Conservation (phyloP, 2,329 filamentous ascomycete genomes). For the Paraconiothyrium brasiliense region DNA sequence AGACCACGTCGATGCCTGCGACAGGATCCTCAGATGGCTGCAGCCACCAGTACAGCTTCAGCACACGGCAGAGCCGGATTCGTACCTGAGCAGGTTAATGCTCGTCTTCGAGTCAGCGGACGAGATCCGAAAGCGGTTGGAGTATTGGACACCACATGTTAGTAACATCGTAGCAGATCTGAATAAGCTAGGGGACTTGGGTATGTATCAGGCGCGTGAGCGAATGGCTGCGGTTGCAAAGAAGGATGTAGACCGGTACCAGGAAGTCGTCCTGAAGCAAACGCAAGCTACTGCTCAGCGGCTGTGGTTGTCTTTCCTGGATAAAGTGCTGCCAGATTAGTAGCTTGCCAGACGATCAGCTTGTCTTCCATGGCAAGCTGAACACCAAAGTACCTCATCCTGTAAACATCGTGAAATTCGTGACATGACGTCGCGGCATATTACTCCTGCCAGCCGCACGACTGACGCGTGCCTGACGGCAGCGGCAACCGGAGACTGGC, state of each 20-base stretch:
- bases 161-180: neutral
- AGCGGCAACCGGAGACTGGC: neutral
- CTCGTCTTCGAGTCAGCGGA: conserved; percentile 16
- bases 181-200: neutral
- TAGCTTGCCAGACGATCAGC: too few relatives aligned
- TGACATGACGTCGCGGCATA: neutral
- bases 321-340: neutral
- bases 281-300: conserved; percentile 4
- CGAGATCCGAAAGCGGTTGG: conserved; percentile 10
- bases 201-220: conserved; percentile 15
- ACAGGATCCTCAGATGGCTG: conserved; percentile 13
- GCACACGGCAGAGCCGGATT: conserved; percentile 6
- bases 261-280: conserved; percentile 5
- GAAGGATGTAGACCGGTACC: conserved; percentile 7
- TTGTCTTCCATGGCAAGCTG: neutral
- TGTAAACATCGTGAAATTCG: neutral
- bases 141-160: neutral
- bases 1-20: conserved; percentile 9
- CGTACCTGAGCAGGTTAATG: conserved; percentile 8
- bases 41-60: neutral
- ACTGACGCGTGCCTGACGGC: neutral
- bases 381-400: neutral
- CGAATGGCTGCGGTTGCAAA: conserved; percentile 17
- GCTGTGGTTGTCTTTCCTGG: conserved; percentile 10
- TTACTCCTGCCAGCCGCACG: neutral